A percentile compares a stretch with the other conserved stretches of the same genome.
These are phyloP conservation scores for Termitomyces sp. DNA, from an alignment of 768 basidiomycete species.

Conservation along the genomic window DNA sequence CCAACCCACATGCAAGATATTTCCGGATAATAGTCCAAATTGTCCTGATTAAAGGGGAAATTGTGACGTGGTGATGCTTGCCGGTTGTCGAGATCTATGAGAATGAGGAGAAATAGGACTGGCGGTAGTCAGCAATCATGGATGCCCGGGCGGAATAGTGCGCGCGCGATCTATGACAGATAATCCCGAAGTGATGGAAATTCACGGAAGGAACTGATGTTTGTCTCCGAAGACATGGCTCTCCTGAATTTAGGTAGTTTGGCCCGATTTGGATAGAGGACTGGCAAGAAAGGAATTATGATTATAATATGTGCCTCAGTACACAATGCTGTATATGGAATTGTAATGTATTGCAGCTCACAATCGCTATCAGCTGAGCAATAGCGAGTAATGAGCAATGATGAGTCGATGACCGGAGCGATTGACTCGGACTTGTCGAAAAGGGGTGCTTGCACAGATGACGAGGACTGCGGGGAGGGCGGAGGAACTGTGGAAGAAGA, in stretches of 20 bases:
- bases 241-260: slow-evolving; percentile 4
- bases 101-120: background rate
- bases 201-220: background rate
- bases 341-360: background rate
- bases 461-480: background rate
- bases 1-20: background rate
- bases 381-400: too few species aligned
- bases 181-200: background rate
- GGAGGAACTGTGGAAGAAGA: background rate
- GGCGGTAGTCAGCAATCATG: slow-evolving; percentile 1
- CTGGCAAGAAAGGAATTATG: background rate
- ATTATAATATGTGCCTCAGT: background rate
- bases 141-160: slow-evolving; percentile 6
- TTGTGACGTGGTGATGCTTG: slow-evolving; percentile 3
- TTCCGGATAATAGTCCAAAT: slow-evolving; percentile 4
- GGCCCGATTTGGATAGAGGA: slow-evolving; percentile 11
- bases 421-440: background rate
- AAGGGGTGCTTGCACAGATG: background rate
- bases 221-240: slow-evolving; percentile 4
- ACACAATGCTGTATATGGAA: background rate
- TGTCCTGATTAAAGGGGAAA: slow-evolving; percentile 1
- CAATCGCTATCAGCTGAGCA: background rate
- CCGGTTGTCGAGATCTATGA: background rate
- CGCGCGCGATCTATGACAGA: slow-evolving; percentile 2
- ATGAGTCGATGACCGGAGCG: background rate